These are phyloP conservation scores for Fusarium sp. DNA, from an alignment of 2,329 filamentous ascomycete genomes.

Conservation along the genomic window DNA sequence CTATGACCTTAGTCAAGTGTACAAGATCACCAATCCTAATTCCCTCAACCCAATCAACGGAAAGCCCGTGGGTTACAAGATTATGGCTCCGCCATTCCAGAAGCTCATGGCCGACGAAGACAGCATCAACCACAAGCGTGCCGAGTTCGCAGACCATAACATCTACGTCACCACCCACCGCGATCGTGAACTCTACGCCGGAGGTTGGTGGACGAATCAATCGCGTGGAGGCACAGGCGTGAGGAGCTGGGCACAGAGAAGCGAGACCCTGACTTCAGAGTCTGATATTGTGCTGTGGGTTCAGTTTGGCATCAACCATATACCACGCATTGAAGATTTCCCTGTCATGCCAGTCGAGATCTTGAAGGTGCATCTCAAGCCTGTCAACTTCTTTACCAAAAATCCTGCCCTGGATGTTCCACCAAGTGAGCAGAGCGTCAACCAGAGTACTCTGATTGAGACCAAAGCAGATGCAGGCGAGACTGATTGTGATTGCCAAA, in stretches of 20 bases:
- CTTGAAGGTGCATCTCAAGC: constrained; percentile 47
- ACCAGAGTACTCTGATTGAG: constrained; percentile 35
- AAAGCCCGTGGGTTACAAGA: constrained; percentile 64
- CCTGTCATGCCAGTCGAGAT: constrained; percentile 58
- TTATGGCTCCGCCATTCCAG: constrained; percentile 61
- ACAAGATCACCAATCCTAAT: constrained; percentile 64
- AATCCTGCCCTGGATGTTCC: constrained; percentile 64
- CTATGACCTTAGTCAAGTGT: constrained; percentile 63
- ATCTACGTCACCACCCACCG: constrained; percentile 65
- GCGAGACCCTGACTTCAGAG: constrained; percentile 73
- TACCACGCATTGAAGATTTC: constrained; percentile 64
- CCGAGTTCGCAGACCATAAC: constrained; percentile 62
- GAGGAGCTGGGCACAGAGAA: constrained; percentile 55
- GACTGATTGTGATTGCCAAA: constrained; percentile 18
- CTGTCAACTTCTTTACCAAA: constrained; percentile 62
- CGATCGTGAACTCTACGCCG: constrained; percentile 65
- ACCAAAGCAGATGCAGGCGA: neutral
- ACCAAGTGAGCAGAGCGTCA: constrained; percentile 35
- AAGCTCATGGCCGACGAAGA: constrained; percentile 62
- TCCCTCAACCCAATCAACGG: constrained; percentile 48
- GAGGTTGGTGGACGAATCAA: constrained; percentile 66
- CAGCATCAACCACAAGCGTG: constrained; percentile 58
- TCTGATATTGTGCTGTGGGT: constrained; percentile 71
- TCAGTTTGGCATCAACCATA: constrained; percentile 64
- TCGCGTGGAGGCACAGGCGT: constrained; percentile 52